Percentiles rank a stretch among this genome's conserved stretches.
Conservation (phyloP, 2,329 filamentous ascomycete genomes). For the Pyrenochaeta sp. region DNA sequence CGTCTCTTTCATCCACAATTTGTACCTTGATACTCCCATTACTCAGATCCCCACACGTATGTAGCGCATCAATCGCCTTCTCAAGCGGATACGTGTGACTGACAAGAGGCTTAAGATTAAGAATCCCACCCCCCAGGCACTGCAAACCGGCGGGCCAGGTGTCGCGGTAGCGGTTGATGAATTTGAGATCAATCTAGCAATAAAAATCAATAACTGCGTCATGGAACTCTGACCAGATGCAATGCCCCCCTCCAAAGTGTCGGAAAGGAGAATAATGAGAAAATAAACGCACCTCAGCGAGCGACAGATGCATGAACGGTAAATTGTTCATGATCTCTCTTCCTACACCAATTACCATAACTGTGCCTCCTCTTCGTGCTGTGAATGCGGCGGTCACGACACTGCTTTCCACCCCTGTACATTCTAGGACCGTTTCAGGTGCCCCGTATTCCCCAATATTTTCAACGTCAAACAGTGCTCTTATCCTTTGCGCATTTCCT, state of each 20-base stretch:
- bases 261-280: neutral
- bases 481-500: constrained; percentile 62
- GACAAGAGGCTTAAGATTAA: constrained; percentile 69
- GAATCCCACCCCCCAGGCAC: constrained; percentile 65
- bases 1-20: constrained; percentile 59
- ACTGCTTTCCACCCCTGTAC: constrained; percentile 72
- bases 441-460: constrained; percentile 62
- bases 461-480: constrained; percentile 60
- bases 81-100: constrained; percentile 71
- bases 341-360: constrained; percentile 73
- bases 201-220: neutral
- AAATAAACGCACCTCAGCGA: constrained; percentile 61
- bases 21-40: constrained; percentile 69
- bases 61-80: constrained; percentile 66
- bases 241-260: neutral
- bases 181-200: constrained; percentile 68
- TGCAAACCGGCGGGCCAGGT: constrained; percentile 74
- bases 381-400: constrained; percentile 67
- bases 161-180: constrained; percentile 75
- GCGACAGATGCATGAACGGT: constrained; percentile 71
- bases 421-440: constrained; percentile 69
- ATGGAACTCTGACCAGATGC: neutral
- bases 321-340: constrained; percentile 69
- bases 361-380: constrained; percentile 65
- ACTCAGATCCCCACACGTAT: constrained; percentile 60